These are phyloP conservation scores for Zygoascus sp. DNA, from an alignment of 1,139 yeast species.

Conservation along the genomic window DNA sequence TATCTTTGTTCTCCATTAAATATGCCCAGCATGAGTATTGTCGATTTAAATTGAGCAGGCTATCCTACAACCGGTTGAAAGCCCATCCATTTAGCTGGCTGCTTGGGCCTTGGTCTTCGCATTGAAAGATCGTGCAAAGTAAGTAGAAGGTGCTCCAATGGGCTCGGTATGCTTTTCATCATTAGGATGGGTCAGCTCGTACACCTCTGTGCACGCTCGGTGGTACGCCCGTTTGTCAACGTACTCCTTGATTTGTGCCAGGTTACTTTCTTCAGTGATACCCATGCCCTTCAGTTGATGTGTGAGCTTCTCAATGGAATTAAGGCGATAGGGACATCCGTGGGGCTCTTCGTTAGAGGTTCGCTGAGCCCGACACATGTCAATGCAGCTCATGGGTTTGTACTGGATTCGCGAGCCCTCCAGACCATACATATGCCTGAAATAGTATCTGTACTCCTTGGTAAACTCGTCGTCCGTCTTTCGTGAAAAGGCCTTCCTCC, in stretches of 20 bases:
- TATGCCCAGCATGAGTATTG: too few species aligned
- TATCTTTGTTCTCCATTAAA: too few species aligned
- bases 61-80: neutral
- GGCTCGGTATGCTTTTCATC: constrained; percentile 38
- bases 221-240: constrained; percentile 71
- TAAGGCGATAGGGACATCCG: constrained; percentile 90
- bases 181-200: constrained; percentile 67
- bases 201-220: constrained; percentile 84
- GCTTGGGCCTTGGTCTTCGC: constrained; percentile 1
- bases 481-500: constrained; percentile 69
- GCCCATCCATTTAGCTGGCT: too few species aligned
- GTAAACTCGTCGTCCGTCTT: constrained; percentile 70
- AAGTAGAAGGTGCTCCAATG: constrained; percentile 82
- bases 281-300: constrained; percentile 62
- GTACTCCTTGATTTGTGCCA: constrained; percentile 48
- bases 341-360: constrained; percentile 72
- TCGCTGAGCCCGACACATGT: constrained; percentile 65
- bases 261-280: constrained; percentile 56
- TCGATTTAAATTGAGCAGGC: too few species aligned
- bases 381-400: constrained; percentile 79
- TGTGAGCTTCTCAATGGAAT: constrained; percentile 57
- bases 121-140: constrained; percentile 57
- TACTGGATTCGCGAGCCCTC: constrained; percentile 88
- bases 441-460: constrained; percentile 82
- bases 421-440: constrained; percentile 84